phyloP scores from a whole-genome alignment of 169 alveolate genomes.

The Cryptosporidium ubiquitum region DNA sequence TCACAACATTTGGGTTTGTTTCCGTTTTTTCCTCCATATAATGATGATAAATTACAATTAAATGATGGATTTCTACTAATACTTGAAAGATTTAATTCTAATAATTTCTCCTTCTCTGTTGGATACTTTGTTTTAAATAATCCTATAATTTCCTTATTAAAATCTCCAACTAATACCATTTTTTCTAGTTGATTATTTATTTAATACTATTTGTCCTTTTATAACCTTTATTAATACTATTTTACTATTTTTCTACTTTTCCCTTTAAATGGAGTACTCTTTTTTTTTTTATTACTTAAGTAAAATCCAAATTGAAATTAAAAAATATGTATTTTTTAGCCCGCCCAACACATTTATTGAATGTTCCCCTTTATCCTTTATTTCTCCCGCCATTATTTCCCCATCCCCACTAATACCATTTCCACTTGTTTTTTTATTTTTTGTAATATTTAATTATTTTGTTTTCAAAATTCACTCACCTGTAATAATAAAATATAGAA shows the following conservation, averaged over 20 bases:
- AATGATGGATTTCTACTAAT: constrained; percentile 40
- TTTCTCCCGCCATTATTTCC: no score
- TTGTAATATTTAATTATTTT: no score
- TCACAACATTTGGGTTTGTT: background rate
- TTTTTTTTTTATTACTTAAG: no score
- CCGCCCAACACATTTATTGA: background rate
- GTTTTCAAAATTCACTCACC: no score
- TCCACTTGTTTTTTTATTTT: no score
- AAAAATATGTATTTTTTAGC: no score
- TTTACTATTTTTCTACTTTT: background rate
- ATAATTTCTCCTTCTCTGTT: constrained; percentile 31
- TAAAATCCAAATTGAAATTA: no score
- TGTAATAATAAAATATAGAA: no score
- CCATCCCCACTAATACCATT: no score
- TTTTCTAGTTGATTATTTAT: no score
- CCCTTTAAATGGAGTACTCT: background rate
- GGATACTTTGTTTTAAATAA: constrained; percentile 52
- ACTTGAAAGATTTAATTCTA: constrained; percentile 47
- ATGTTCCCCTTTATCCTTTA: no score
- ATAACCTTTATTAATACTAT: no score
- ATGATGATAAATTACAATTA: background rate
- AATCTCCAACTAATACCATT: constrained; percentile 58
- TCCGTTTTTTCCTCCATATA: background rate
- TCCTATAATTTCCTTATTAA: constrained; percentile 36
- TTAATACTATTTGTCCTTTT: constrained; percentile 3